Evolutionary conservation across 2,329 filamentous ascomycete genomes (phyloP).

Genomic region (Lecanicillium sp.): DNA sequence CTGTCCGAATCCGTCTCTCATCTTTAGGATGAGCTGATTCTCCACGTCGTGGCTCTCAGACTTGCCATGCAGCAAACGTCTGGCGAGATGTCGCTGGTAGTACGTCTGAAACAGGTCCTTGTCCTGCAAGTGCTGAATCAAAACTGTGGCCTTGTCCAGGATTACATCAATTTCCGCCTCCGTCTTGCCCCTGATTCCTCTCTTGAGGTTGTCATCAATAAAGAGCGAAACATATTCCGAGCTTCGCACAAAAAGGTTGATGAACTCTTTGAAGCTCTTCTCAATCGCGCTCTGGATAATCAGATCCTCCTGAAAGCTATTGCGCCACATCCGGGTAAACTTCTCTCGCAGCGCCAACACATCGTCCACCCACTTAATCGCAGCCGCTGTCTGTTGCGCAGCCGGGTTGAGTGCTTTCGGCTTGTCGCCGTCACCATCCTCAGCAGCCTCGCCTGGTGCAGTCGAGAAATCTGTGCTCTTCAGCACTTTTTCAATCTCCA

Average conservation of each 20-base stretch:
- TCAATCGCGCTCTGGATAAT: conserved; percentile 75
- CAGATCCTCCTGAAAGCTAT: conserved; percentile 68
- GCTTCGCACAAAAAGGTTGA: conserved; percentile 79
- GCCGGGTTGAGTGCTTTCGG: conserved; percentile 33
- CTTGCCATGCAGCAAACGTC: conserved; percentile 78
- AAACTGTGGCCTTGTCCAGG: conserved; percentile 79
- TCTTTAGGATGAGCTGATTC: conserved; percentile 89
- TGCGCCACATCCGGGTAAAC: conserved; percentile 71
- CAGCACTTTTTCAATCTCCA: conserved; percentile 68
- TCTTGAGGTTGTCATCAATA: conserved; percentile 93
- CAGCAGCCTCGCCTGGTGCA: conserved; percentile 26
- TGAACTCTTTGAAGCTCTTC: conserved; percentile 84
- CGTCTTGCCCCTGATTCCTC: conserved; percentile 86
- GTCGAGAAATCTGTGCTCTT: conserved; percentile 46
- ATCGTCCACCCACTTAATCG: conserved; percentile 93
- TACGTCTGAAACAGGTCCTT: conserved; percentile 95
- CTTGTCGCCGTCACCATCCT: conserved; percentile 29
- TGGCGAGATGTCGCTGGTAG: conserved; percentile 94
- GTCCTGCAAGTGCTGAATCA: conserved; percentile 82
- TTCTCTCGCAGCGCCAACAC: conserved; percentile 80
- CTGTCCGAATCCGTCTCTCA: conserved; percentile 95
- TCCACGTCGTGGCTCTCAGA: conserved; percentile 88
- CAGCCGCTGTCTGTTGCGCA: conserved; percentile 76
- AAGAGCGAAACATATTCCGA: conserved; percentile 94
- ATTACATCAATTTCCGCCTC: conserved; percentile 78